Percentiles rank a stretch among this genome's conserved stretches.
Conservation (phyloP, 495 filamentous ascomycete species). For the Recurvomyces mirabilis region DNA sequence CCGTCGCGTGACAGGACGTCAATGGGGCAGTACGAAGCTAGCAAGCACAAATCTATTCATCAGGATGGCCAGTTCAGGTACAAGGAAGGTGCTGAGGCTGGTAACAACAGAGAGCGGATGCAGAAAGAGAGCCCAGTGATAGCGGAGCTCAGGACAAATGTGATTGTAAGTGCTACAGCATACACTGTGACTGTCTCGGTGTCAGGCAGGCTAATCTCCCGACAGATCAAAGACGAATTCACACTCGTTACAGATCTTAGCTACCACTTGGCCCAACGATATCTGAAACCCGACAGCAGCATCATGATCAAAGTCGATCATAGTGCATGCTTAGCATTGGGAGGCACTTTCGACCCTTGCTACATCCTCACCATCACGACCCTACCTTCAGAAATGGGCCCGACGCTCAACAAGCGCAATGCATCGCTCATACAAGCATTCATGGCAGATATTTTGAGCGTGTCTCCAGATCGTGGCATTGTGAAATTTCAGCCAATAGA, state of each 20-base stretch:
- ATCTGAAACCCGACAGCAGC: conserved; percentile 55
- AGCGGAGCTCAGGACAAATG: conserved; percentile 76
- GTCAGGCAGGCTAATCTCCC: no score
- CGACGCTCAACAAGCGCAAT: conserved; percentile 73
- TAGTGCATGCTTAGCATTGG: conserved; percentile 64
- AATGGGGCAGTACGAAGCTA: neutral
- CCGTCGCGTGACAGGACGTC: neutral
- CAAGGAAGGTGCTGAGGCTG: conserved; percentile 35
- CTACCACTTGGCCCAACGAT: conserved; percentile 58
- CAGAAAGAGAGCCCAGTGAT: conserved; percentile 58
- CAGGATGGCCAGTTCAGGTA: conserved; percentile 50
- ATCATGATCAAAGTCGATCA: conserved; percentile 65
- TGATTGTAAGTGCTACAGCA: conserved; percentile 61
- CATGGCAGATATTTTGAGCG: conserved; percentile 56
- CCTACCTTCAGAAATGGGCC: conserved; percentile 53
- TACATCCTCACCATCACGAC: conserved; percentile 72
- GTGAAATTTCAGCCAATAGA: conserved; percentile 56
- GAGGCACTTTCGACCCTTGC: conserved; percentile 60
- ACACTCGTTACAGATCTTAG: conserved; percentile 60
- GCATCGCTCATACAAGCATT: conserved; percentile 60
- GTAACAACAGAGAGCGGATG: conserved; percentile 47
- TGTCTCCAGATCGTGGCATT: conserved; percentile 51
- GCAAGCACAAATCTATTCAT: conserved; percentile 33
- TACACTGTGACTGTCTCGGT: no score
- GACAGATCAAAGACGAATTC: conserved; percentile 54